Base-by-base conservation (phyloP, 306 rosid genomes). In the Prunus mira region DNA sequence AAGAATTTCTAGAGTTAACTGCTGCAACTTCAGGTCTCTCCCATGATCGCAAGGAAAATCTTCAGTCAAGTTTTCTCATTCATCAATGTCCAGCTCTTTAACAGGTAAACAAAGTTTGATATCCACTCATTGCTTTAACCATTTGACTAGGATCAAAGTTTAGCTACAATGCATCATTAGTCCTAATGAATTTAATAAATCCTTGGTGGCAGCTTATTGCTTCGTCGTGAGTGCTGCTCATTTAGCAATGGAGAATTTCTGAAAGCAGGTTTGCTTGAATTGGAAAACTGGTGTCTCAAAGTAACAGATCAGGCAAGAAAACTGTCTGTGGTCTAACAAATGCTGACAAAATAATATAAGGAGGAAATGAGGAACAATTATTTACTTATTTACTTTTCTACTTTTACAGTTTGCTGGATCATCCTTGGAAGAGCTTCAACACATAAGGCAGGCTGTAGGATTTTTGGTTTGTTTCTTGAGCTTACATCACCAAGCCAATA, bases 181-280 rank as follows among this genome's bases (percentile, higher is more conserved):
- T 47, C 51, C 51, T 47, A 56, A 20, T 56, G n/a, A 56, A n/a
- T 56, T 51, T 51, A 17, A 18, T 1, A 51, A 56, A 57, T 62
- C 30, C 54, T 32, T 79, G 75, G 58, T 76, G 15, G 73, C 82
- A 93, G 98, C 86, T 84, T 93, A 79, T 84, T 93, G 86, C 91
- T 93, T 73, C 90, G 98, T 13, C 96, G 98, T 1, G 98, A 93
- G 82, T 90, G 98, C 63, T 93, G 98, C 75, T 93, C 98, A 72
- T 93, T 90, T 71, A 89, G 96, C 88, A 93, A 90, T 76, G 98
- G 98, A 81, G 98, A 93, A 76, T 93, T 90, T 80, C 57, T 93
- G 67, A 93, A 90, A 84, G 83, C 90, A 6, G 98, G 98, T 57
- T 83, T 93, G 81, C 88, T 85, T 67, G 96, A 90, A 79, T 83